Evolutionary conservation across 352 stramenopile genomes (phyloP), one percentile per base, ranked within the genome.

Genomic region (Blastocystis sp.): DNA sequence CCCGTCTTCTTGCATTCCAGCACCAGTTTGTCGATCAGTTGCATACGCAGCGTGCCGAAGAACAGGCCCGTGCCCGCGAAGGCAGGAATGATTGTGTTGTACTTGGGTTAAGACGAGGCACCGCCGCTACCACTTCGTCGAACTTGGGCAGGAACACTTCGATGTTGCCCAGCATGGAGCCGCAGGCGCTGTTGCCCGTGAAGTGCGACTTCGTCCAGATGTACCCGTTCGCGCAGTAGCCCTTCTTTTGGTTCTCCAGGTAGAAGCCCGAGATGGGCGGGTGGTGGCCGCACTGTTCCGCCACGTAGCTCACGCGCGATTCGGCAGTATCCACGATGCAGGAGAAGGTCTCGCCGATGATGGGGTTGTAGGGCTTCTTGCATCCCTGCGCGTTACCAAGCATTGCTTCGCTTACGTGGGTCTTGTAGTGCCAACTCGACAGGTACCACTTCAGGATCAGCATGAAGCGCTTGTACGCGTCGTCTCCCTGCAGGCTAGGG

Each of bases 141-240:
- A 81, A 81, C 42, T 45, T 74, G 14, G 71, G 71, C 11, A 81
- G 43, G 34, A 69, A 70, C n/a, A 81, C 61, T 34, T 64, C 61
- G 42, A 64, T 70, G 11, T 81, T 69, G 38, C 71, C 71, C 71
- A 81, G 38, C 71, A 81, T 81, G 38, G 14, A 38, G 61, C 71
- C 54, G 14, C 17, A 66, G 10, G 71, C 71, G 52, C 71, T 81
- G 42, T 81, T 81, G 9, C 71, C 71, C 61, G 71, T 81, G 24
- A 81, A 81, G 38, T 81, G 71, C 28, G 71, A 81, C 71, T 81
- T 81, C 24, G 71, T 81, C 71, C 71, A 81, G 42, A 81, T 81
- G 42, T 81, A 81, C 42, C 71, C 71, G 38, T 81, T 69, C 61
- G 34, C 71, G 42, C 71, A 81, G 42, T 81, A 81, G 10, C 42